Conservation (phyloP, 176 grass and related monocot genomes). For the Juncus inflexus region DNA sequence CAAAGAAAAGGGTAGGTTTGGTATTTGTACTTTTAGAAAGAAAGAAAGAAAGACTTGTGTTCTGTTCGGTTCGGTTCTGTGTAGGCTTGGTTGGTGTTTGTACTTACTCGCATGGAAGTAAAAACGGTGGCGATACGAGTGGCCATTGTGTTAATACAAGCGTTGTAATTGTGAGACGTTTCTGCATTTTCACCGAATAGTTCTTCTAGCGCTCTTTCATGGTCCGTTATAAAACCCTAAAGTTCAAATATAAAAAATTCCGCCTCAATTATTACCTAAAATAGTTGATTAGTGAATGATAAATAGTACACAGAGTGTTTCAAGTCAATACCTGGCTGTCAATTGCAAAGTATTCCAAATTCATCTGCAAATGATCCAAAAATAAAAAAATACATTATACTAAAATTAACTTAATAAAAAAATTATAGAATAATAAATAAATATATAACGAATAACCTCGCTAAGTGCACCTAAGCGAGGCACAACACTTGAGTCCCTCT, state of each 20-base stretch:
- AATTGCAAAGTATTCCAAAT: slow-evolving; percentile 83
- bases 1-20: background rate
- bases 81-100: too few relatives aligned
- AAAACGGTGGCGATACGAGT: slow-evolving; percentile 70
- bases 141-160: slow-evolving; percentile 73
- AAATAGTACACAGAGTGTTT: slow-evolving; percentile 13
- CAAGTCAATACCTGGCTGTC: slow-evolving; percentile 96
- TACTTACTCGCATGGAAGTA: slow-evolving; percentile 50
- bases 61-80: too few relatives aligned
- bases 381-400: slow-evolving; percentile 24
- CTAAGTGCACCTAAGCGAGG: slow-evolving; percentile 61
- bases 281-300: background rate
- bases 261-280: background rate
- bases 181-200: slow-evolving; percentile 72
- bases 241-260: background rate
- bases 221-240: slow-evolving; percentile 78
- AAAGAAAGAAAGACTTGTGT: too few relatives aligned
- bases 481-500: slow-evolving; percentile 53
- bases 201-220: slow-evolving; percentile 87
- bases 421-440: slow-evolving; percentile 18
- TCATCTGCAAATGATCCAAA: slow-evolving; percentile 55
- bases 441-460: slow-evolving; percentile 44
- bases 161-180: slow-evolving; percentile 69
- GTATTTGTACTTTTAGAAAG: too few relatives aligned
- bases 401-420: slow-evolving; percentile 1